phyloP scores from a whole-genome alignment of 2,329 filamentous ascomycete species.

The Xylaria sp. region DNA sequence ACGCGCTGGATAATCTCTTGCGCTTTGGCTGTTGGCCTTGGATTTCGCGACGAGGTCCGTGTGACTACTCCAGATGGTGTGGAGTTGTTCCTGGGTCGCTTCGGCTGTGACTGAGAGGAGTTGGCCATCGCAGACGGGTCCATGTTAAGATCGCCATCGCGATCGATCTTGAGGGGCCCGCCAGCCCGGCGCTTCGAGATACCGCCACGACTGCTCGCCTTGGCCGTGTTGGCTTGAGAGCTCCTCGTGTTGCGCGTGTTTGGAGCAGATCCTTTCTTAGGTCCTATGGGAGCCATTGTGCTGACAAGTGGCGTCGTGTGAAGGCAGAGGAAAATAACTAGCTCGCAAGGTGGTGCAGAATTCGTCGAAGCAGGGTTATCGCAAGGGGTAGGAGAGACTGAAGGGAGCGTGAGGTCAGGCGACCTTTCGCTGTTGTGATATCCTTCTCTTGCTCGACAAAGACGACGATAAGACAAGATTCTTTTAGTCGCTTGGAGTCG shows the following conservation, averaged over 20 bases:
- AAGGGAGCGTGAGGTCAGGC: conserved; percentile 22
- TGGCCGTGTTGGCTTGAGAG: conserved; percentile 37
- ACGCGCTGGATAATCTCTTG: conserved; percentile 60
- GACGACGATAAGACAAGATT: conserved; percentile 10
- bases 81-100: conserved; percentile 40
- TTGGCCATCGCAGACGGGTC: conserved; percentile 55
- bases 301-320: conserved; percentile 3
- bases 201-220: conserved; percentile 55
- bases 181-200: conserved; percentile 62
- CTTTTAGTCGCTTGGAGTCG: conserved; percentile 23
- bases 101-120: conserved; percentile 46
- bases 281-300: conserved; percentile 45
- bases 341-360: conserved; percentile 7
- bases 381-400: conserved; percentile 4
- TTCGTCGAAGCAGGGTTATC: conserved; percentile 19
- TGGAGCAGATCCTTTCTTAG: conserved; percentile 39
- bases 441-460: conserved; percentile 24
- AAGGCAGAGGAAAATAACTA: conserved; percentile 3
- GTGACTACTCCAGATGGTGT: conserved; percentile 35
- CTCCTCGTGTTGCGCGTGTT: conserved; percentile 39
- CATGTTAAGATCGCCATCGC: conserved; percentile 72
- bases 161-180: conserved; percentile 56
- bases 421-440: conserved; percentile 30
- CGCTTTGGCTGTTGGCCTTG: conserved; percentile 49
- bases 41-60: conserved; percentile 42